These are phyloP conservation scores for Xylariales sp. DNA, from an alignment of 2,329 filamentous ascomycete species.

Conservation along the genomic window DNA sequence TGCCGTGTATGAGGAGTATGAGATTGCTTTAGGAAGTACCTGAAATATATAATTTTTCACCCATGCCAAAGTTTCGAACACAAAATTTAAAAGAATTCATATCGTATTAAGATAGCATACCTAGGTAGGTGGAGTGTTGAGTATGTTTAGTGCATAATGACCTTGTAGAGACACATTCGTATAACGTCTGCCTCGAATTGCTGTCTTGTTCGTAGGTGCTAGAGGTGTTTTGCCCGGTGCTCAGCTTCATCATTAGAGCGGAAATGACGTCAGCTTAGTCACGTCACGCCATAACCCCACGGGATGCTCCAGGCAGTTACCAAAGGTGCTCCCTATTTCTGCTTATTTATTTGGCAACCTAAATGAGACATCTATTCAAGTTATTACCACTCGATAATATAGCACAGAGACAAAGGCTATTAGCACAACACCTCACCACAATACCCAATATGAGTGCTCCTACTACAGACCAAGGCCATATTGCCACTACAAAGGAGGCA, in stretches of 20 bases:
- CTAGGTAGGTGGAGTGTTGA: no score
- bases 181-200: neutral
- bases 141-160: neutral
- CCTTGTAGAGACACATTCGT: no score
- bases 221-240: neutral
- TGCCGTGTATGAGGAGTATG: neutral
- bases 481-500: conserved; percentile 20
- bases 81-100: neutral
- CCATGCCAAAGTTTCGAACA: neutral
- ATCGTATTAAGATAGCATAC: neutral
- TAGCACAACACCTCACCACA: neutral
- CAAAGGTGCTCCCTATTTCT: neutral
- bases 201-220: neutral
- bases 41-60: neutral
- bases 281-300: conserved; percentile 8
- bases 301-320: conserved; percentile 15
- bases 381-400: neutral
- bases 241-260: neutral
- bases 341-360: neutral
- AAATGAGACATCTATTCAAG: conserved; percentile 13
- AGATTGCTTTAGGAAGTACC: neutral
- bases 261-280: conserved; percentile 34
- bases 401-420: neutral
- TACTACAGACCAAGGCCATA: conserved; percentile 20
- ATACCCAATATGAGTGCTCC: conserved; percentile 27